Percentiles rank a stretch among this genome's conserved stretches.
These are phyloP conservation scores for Ceratobasidium sp. DNA, from an alignment of 1,284 basidiomycete genomes.

Conservation along the genomic window DNA sequence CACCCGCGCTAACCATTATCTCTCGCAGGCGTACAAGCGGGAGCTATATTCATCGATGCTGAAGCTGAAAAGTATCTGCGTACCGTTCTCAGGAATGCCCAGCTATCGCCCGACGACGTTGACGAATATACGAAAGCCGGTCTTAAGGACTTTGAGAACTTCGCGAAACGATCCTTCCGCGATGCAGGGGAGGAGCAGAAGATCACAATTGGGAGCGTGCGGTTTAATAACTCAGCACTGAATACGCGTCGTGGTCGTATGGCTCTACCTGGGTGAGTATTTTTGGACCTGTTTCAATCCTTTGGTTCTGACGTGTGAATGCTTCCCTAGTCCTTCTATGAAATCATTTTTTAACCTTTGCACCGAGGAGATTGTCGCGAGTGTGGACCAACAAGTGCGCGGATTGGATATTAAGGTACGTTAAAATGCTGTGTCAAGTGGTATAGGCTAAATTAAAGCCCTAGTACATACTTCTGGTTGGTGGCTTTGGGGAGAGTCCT, in stretches of 20 bases:
- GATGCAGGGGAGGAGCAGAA: background rate
- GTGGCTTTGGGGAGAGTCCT: conserved; percentile 45
- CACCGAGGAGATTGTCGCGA: conserved; percentile 14
- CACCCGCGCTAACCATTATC: background rate
- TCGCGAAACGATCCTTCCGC: conserved; percentile 33
- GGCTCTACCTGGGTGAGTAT: conserved; percentile 26
- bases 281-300: background rate
- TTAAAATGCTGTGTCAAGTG: background rate
- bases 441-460: background rate
- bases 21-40: conserved; percentile 39
- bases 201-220: background rate
- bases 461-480: conserved; percentile 45
- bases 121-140: conserved; percentile 23
- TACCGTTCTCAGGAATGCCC: background rate
- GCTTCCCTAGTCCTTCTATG: background rate
- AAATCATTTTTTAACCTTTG: conserved; percentile 44
- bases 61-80: conserved; percentile 26
- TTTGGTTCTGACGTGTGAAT: background rate
- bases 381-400: conserved; percentile 21
- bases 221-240: conserved; percentile 24
- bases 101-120: conserved; percentile 5
- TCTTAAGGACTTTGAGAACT: conserved; percentile 32
- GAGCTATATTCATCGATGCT: conserved; percentile 35
- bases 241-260: conserved; percentile 18
- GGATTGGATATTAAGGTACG: background rate